Percentiles rank a stretch among this genome's conserved stretches.
These are phyloP conservation scores for Bidens hawaiensis DNA, from an alignment of 140 eudicot genomes.

Conservation along the genomic window DNA sequence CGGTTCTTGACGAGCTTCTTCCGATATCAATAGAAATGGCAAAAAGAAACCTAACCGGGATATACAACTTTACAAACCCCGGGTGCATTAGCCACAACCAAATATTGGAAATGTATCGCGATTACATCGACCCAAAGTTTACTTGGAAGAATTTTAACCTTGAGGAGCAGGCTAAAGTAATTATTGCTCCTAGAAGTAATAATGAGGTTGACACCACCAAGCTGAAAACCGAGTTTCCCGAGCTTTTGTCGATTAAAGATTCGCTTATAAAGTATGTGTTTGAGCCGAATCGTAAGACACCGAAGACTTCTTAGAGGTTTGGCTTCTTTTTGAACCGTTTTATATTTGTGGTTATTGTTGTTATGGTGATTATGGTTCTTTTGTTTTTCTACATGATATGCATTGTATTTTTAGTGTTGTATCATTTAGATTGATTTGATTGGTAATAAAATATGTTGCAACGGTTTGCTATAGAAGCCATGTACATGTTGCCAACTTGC, in stretches of 20 bases:
- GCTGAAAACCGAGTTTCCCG: constrained; percentile 49
- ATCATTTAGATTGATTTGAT: constrained; percentile 12
- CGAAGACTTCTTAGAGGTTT: constrained; percentile 12
- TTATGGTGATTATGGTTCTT: constrained; percentile 12
- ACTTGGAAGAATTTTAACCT: constrained; percentile 45
- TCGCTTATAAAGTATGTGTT: constrained; percentile 47
- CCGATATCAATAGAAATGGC: constrained; percentile 57
- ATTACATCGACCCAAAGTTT: constrained; percentile 41
- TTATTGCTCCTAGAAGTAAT: constrained; percentile 46
- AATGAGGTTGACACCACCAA: constrained; percentile 47
- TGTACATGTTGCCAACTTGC: constrained; percentile 90
- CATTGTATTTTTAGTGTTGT: constrained; percentile 3
- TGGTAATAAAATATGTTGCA: not conserved
- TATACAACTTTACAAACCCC: constrained; percentile 52
- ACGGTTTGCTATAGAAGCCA: constrained; percentile 42
- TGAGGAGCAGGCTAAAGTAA: constrained; percentile 50
- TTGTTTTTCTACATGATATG: not conserved
- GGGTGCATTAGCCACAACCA: constrained; percentile 57
- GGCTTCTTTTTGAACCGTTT: not conserved
- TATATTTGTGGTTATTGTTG: constrained; percentile 7
- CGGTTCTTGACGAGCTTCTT: constrained; percentile 50
- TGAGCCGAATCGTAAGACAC: constrained; percentile 41
- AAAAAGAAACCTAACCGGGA: constrained; percentile 44
- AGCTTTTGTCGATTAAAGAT: constrained; percentile 44
- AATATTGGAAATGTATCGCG: constrained; percentile 46